Base-by-base conservation (phyloP, 2,329 filamentous ascomycete species). In the Sporothrix curviconia region DNA sequence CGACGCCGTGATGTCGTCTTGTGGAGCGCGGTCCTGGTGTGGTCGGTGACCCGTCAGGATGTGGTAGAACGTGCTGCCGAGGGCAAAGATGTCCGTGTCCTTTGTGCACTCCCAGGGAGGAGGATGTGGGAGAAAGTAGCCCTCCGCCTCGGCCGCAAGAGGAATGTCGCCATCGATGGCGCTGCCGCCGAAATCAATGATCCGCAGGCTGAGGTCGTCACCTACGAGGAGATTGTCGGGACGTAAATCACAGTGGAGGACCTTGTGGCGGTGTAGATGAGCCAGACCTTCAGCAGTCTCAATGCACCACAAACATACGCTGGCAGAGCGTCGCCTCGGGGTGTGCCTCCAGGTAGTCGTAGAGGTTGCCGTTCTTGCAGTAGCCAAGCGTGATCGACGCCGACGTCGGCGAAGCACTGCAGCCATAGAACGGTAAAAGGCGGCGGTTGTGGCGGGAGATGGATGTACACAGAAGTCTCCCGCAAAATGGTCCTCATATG, bases 161-260 rank as follows among this genome's bases (percentile, higher is more conserved):
- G 22, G 22, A 3, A 7, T 22, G 9, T 52, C 49, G 34, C 36
- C 49, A 8, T 52, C 36, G 24, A 52, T 52, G 15, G 49, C 24
- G 15, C 49, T 42, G 22, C 49, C 49, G 49, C 49, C 36, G 15
- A 52, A 52, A 11, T 52, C 49, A 17, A 52, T 52, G 4, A 42
- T 52, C 7, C 49, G 36, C 7, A 52, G 36, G 6, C 17, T 14
- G 34, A 19, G 8, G 15, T 52, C 49, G 36, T 52, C 49, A 8
- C 14, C 49, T 15, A 52, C 36, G 5, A 52, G 19, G 3, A 52
- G 22, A n/a, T 52, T 52, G 22, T 52, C 36, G 14, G 49, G 34
- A 1, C 49, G 49, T 14, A 52, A 15, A 15, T 52, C 49, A 11
- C 49, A 22, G 36, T 52, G 36, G 6, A 52, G 2, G 15, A 52